Conservation (phyloP, 371 early-diverging fungal genomes). For the Mortierella sp. region DNA sequence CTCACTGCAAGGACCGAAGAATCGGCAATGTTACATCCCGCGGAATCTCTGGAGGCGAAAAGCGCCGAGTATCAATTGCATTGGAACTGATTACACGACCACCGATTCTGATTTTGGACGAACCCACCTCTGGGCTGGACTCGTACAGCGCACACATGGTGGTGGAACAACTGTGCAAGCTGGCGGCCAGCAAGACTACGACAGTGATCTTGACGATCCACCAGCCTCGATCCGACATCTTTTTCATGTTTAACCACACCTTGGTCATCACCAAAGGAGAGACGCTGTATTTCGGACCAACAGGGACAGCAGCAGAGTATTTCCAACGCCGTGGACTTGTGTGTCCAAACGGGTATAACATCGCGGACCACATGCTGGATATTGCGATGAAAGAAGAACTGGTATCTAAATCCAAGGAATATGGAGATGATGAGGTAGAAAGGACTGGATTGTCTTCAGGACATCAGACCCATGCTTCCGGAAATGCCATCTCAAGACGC, state of each 20-base stretch:
- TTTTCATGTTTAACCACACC: slow-evolving; percentile 64
- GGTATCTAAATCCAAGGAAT: slow-evolving; percentile 12
- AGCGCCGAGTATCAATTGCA: slow-evolving; percentile 87
- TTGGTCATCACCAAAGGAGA: slow-evolving; percentile 60
- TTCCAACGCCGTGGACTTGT: slow-evolving; percentile 55
- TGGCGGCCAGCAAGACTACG: slow-evolving; percentile 55
- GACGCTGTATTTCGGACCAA: slow-evolving; percentile 58
- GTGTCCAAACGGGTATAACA: slow-evolving; percentile 70
- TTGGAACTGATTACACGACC: slow-evolving; percentile 90
- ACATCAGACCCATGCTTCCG: slow-evolving; percentile 12
- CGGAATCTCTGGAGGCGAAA: slow-evolving; percentile 86
- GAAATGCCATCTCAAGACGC: slow-evolving; percentile 16
- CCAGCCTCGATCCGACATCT: slow-evolving; percentile 64
- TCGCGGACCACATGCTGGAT: slow-evolving; percentile 70
- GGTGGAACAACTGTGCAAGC: slow-evolving; percentile 61
- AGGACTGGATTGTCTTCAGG: slow-evolving; percentile 10
- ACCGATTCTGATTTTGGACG: slow-evolving; percentile 89
- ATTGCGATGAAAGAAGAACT: slow-evolving; percentile 38
- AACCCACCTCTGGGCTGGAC: slow-evolving; percentile 94
- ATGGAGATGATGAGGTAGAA: slow-evolving; percentile 2
- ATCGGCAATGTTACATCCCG: slow-evolving; percentile 81
- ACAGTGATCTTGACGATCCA: slow-evolving; percentile 62
- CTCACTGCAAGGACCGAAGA: slow-evolving; percentile 76
- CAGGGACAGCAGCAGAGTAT: slow-evolving; percentile 45
- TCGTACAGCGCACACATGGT: slow-evolving; percentile 76